Conservation (phyloP, 305 asterid genomes). For the Coffea humblotiana region DNA sequence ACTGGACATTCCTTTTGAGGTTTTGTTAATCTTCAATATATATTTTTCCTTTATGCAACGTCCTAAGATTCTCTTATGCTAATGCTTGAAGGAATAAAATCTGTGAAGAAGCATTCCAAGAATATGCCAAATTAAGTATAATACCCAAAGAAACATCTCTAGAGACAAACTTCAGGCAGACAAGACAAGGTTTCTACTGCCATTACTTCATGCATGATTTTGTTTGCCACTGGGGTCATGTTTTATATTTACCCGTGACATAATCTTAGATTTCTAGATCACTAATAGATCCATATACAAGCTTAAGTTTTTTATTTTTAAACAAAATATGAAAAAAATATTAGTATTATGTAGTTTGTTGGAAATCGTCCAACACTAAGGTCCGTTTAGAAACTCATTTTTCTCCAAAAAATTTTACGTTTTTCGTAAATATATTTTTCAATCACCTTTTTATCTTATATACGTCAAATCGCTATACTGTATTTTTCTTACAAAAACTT, state of each 20-base stretch:
- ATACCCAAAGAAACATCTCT: background rate
- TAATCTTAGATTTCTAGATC: background rate
- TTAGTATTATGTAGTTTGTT: too few relatives aligned
- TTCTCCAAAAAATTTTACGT: too few relatives aligned
- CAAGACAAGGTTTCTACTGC: background rate
- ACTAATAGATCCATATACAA: background rate
- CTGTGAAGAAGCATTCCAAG: constrained; percentile 11
- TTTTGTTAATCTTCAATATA: background rate
- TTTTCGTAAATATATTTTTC: too few relatives aligned
- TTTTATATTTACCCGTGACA: background rate
- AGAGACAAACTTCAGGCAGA: background rate
- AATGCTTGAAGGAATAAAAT: constrained; percentile 25
- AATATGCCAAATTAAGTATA: constrained; percentile 1
- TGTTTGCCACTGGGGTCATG: background rate
- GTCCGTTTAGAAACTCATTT: too few relatives aligned
- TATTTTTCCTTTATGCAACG: constrained; percentile 17
- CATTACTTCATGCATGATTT: background rate
- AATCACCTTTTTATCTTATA: too few relatives aligned
- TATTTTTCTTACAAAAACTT: too few relatives aligned
- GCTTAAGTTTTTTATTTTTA: background rate
- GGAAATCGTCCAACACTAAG: too few relatives aligned
- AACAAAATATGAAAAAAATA: too few relatives aligned
- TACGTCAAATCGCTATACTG: too few relatives aligned
- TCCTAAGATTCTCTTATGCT: constrained; percentile 26
- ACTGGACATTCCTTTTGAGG: constrained; percentile 28